Evolutionary conservation across 192 early-diverging fungal species (phyloP).

Genomic region (Thamnidium elegans): DNA sequence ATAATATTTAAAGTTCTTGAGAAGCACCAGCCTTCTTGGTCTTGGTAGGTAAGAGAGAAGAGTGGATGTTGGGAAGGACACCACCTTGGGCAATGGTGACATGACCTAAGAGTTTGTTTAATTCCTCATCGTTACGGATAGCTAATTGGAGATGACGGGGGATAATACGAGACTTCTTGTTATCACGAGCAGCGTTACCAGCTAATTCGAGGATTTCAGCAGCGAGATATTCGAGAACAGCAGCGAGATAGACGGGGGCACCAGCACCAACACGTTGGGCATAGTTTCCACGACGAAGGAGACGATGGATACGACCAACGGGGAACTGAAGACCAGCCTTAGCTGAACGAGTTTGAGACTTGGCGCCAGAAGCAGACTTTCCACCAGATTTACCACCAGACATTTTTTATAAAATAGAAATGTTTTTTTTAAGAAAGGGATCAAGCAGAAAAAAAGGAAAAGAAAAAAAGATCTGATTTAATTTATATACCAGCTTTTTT

Average conservation of each 20-base stretch:
- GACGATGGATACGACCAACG: conserved; percentile 53
- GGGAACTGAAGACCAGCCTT: conserved; percentile 89
- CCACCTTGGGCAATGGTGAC: conserved; percentile 90
- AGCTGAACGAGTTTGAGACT: conserved; percentile 66
- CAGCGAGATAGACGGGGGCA: conserved; percentile 82
- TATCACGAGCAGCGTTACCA: conserved; percentile 87
- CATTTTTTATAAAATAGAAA: conserved; percentile 5
- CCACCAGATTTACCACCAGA: conserved; percentile 42
- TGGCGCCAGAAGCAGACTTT: conserved; percentile 60
- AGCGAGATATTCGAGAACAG: conserved; percentile 88
- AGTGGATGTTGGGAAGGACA: conserved; percentile 74
- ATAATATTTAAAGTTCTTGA: conserved; percentile 36
- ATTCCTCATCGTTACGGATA: conserved; percentile 89
- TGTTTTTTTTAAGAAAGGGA: background rate
- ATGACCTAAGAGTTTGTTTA: conserved; percentile 86
- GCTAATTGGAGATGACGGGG: conserved; percentile 87
- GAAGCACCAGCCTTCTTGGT: conserved; percentile 34
- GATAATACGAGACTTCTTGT: conserved; percentile 89
- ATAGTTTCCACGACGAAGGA: conserved; percentile 4
- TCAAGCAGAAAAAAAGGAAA: background rate
- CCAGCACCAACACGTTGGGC: conserved; percentile 73
- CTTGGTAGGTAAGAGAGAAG: conserved; percentile 63
- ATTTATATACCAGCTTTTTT: background rate
- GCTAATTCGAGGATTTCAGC: conserved; percentile 91
- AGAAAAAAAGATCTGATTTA: background rate